Evolutionary conservation across 495 filamentous ascomycete genomes (phyloP).

Genomic region (Penicillium nucicola): DNA sequence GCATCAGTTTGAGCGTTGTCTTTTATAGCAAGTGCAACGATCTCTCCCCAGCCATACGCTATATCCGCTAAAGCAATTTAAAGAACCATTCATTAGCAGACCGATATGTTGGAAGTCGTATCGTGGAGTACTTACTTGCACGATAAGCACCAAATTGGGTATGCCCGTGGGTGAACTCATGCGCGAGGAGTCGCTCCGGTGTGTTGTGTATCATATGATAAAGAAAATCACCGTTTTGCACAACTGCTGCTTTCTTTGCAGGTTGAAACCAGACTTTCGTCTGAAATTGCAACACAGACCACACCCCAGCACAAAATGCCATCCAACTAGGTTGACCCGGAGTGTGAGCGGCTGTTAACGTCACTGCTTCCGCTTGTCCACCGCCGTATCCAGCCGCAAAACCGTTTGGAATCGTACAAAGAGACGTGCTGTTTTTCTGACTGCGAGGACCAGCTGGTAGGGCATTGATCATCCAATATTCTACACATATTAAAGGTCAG

Average conservation of each 20-base stretch:
- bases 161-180: background rate
- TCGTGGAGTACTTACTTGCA: conserved; percentile 1
- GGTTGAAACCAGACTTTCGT: conserved; percentile 1
- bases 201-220: background rate
- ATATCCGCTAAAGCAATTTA: background rate
- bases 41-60: background rate
- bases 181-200: conserved; percentile 3
- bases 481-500: background rate
- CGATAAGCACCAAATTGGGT: conserved; percentile 1
- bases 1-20: conserved; percentile 2
- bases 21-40: background rate
- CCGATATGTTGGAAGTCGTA: conserved; percentile 2
- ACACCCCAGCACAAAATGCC: conserved; percentile 1
- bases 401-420: background rate
- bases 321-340: background rate
- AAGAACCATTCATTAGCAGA: conserved; percentile 2
- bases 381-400: background rate
- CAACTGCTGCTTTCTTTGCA: conserved; percentile 2
- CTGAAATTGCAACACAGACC: background rate
- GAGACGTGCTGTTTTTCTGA: background rate
- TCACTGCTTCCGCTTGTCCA: background rate
- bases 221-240: conserved; percentile 1
- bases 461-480: background rate
- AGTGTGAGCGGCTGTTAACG: background rate
- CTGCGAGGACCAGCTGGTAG: background rate